Conservation (phyloP, 1,139 yeast species). For the Blastobotrys ciferrii region DNA sequence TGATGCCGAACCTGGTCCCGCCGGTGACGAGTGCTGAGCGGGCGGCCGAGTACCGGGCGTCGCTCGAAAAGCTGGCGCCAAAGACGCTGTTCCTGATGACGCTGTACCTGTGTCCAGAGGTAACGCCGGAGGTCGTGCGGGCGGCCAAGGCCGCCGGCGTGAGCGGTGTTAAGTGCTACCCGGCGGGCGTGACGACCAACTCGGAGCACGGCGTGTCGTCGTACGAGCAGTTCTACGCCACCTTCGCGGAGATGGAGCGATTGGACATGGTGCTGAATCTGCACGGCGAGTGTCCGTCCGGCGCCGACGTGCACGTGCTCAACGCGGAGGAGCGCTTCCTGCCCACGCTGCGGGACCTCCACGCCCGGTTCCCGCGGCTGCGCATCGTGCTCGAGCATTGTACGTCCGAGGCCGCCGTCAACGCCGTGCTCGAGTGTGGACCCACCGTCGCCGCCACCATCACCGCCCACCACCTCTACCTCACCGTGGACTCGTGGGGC, state of each 20-base stretch:
- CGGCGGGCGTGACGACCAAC: constrained; percentile 98
- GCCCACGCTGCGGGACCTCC: constrained; percentile 84
- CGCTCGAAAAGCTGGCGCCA: constrained; percentile 69
- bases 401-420: constrained; percentile 85
- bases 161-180: constrained; percentile 86
- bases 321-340: constrained; percentile 91
- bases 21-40: constrained; percentile 81
- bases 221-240: constrained; percentile 81
- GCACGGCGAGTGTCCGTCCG: constrained; percentile 90
- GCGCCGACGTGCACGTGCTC: constrained; percentile 69
- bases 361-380: constrained; percentile 77
- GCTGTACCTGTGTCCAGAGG: constrained; percentile 69
- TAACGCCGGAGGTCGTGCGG: constrained; percentile 81
- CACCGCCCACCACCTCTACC: constrained; percentile 89
- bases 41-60: constrained; percentile 66
- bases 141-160: constrained; percentile 73
- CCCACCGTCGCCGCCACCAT: constrained; percentile 82
- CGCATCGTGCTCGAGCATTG: constrained; percentile 93
- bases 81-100: constrained; percentile 89
- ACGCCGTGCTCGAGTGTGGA: constrained; percentile 70
- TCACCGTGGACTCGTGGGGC: constrained; percentile 94
- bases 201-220: constrained; percentile 91
- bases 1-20: constrained; percentile 95
- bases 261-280: constrained; percentile 74
- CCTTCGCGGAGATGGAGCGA: constrained; percentile 83